Evolutionary conservation across 495 filamentous ascomycete genomes (phyloP).

Genomic region (Oidiodendron maius): DNA sequence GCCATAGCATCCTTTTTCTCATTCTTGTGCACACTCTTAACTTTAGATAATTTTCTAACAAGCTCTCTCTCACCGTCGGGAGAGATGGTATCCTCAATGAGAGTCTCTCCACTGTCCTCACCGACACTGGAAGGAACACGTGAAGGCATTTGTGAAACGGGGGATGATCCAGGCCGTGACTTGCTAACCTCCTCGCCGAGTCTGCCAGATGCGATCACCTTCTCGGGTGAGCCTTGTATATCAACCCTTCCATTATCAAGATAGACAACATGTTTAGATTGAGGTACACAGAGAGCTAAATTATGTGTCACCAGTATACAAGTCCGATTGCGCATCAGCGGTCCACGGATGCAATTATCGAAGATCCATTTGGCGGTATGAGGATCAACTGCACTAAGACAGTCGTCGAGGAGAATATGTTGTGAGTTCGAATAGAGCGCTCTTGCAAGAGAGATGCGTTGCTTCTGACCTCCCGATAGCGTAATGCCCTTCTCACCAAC

Average conservation of each 20-base stretch:
- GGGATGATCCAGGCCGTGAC: slow-evolving; percentile 20
- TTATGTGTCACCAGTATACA: slow-evolving; percentile 99
- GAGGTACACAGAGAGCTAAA: slow-evolving; percentile 72
- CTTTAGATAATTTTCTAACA: slow-evolving; percentile 39
- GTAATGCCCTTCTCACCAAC: slow-evolving; percentile 98
- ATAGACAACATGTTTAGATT: slow-evolving; percentile 71
- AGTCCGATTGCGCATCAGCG: slow-evolving; percentile 81
- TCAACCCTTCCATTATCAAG: slow-evolving; percentile 81
- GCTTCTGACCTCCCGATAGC: slow-evolving; percentile 95
- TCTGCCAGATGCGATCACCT: slow-evolving; percentile 76
- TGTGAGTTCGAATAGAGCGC: slow-evolving; percentile 89
- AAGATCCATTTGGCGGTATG: slow-evolving; percentile 99
- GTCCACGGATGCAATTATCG: slow-evolving; percentile 82
- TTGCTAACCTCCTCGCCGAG: slow-evolving; percentile 79
- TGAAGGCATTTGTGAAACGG: slow-evolving; percentile 62
- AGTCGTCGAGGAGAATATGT: slow-evolving; percentile 91
- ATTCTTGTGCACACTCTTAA: slow-evolving; percentile 35
- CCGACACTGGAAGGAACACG: slow-evolving; percentile 65
- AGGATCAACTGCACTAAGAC: slow-evolving; percentile 96
- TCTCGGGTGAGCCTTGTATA: slow-evolving; percentile 67
- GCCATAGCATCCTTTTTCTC: slow-evolving; percentile 44
- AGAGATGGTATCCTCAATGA: slow-evolving; percentile 35
- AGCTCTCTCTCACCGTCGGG: slow-evolving; percentile 28
- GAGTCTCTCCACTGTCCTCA: slow-evolving; percentile 41
- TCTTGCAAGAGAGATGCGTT: slow-evolving; percentile 90